Evolutionary conservation across 306 rosid genomes (phyloP).

Genomic region (Bauhinia variegata): DNA sequence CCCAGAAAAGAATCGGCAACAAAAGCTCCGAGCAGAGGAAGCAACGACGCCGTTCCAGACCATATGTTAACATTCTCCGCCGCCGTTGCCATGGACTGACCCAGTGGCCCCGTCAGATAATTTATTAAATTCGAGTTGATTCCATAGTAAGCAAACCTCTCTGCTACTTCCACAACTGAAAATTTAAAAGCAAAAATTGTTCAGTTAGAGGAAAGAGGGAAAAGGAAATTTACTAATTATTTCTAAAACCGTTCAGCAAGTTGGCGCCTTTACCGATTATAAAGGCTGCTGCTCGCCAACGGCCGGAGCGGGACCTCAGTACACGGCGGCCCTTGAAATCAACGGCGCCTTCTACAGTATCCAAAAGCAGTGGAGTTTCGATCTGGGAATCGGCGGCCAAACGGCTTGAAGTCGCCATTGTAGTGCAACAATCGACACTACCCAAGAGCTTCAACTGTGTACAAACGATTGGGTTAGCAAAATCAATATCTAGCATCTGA

Average conservation of each 20-base stretch:
- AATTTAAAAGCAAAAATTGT: background rate
- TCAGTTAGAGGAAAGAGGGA: background rate
- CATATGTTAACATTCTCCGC: constrained; percentile 58
- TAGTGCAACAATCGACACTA: background rate
- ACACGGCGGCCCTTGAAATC: constrained; percentile 41
- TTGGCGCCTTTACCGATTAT: constrained; percentile 49
- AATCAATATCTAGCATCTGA: no score
- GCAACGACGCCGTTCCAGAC: constrained; percentile 56
- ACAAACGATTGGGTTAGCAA: no score
- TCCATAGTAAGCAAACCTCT: constrained; percentile 61
- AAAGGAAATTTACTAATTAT: no score
- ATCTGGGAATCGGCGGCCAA: background rate
- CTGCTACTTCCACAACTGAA: constrained; percentile 56
- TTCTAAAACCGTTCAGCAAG: background rate
- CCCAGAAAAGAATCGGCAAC: constrained; percentile 63
- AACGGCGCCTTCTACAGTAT: constrained; percentile 41
- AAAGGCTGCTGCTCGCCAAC: constrained; percentile 53
- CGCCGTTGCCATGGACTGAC: constrained; percentile 54
- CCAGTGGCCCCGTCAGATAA: constrained; percentile 55
- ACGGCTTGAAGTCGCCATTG: constrained; percentile 25
- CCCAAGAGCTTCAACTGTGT: no score
- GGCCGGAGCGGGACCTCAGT: constrained; percentile 45
- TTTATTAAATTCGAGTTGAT: constrained; percentile 50
- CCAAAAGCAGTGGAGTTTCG: constrained; percentile 41
- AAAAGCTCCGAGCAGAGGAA: constrained; percentile 57